A percentile compares a stretch with the other conserved stretches of the same genome.
phyloP scores from a whole-genome alignment of 163 green algal genomes.

The Trebouxia gelatinosa region DNA sequence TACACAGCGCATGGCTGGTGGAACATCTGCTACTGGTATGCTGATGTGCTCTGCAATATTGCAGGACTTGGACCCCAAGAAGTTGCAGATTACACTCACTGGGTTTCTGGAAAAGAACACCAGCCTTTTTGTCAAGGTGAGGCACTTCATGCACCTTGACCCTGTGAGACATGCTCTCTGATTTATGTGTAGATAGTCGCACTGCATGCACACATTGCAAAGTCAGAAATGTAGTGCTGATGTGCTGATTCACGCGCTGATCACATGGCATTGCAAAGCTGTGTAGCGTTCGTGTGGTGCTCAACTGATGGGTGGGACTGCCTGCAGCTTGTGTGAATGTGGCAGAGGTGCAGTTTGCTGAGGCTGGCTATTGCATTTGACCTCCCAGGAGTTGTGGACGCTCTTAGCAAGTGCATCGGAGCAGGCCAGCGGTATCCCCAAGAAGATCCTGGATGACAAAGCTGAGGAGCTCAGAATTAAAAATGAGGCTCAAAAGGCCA shows the following conservation, averaged over 20 bases:
- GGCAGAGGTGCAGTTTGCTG: constrained; percentile 20
- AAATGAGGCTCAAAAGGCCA: constrained; percentile 26
- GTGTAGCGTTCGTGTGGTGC: too few species aligned
- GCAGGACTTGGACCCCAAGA: constrained; percentile 67
- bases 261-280: too few species aligned
- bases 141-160: too few species aligned
- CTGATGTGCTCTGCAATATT: constrained; percentile 4
- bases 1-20: neutral
- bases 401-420: constrained; percentile 81
- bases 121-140: constrained; percentile 89
- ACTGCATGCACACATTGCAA: too few species aligned
- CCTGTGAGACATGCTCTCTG: too few species aligned
- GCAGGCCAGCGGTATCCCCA: constrained; percentile 80
- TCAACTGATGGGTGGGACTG: too few species aligned
- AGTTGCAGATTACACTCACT: constrained; percentile 87
- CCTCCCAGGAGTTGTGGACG: constrained; percentile 86
- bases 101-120: constrained; percentile 97
- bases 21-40: neutral
- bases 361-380: constrained; percentile 7
- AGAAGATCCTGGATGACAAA: constrained; percentile 81
- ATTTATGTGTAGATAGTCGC: too few species aligned
- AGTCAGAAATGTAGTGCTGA: too few species aligned
- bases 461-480: constrained; percentile 55
- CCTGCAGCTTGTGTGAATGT: constrained; percentile 24
- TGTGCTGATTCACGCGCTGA: too few species aligned